Base-by-base conservation (phyloP, 495 filamentous ascomycete genomes). In the Evernia prunastri region DNA sequence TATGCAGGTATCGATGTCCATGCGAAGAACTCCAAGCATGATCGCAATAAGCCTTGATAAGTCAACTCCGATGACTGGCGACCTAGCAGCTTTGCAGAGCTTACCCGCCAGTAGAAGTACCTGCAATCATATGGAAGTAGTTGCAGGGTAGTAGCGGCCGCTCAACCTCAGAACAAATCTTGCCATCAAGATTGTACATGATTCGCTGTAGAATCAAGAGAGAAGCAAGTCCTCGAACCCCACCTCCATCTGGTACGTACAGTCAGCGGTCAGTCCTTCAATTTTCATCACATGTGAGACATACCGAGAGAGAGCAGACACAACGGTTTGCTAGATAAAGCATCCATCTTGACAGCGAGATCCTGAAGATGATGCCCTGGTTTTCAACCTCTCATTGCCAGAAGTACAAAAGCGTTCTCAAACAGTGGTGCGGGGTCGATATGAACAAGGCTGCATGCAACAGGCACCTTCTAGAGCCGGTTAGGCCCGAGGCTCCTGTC, bases 191-290 rank as follows among this genome's bases (percentile, higher is more conserved):
- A 90, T 37, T 87, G 82, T 75, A 88, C 92, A 97, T 96, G 37
- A 96, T 80, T 78, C 95, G 90, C 80, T 94, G 89, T 59, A 97
- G 84, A 60, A 96, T 87, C 64, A 94, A 88, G 71, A 94, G 86
- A 82, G 95, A 95, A 56, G 91, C 96, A 78, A 96, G 96, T 45
- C 93, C 93, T 64, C 93, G 86, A 56, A 96, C 92, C 65, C 93
- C 93, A 67, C 93, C 93, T 71, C 93, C 93, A 82, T 96, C 93
- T 94, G 25, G 71, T 56, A 53, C n/a, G n/a, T n/a, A n/a, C n/a
- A n/a, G n/a, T n/a, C n/a, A n/a, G n/a, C n/a, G n/a, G n/a, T n/a
- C n/a, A n/a, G n/a, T n/a, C n/a, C n/a, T n/a, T n/a, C n/a, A n/a
- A n/a, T n/a, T n/a, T n/a, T n/a, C n/a, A n/a, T n/a, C n/a, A n/a